Conservation (phyloP, 1,284 basidiomycete genomes). For the Waitea zeae region DNA sequence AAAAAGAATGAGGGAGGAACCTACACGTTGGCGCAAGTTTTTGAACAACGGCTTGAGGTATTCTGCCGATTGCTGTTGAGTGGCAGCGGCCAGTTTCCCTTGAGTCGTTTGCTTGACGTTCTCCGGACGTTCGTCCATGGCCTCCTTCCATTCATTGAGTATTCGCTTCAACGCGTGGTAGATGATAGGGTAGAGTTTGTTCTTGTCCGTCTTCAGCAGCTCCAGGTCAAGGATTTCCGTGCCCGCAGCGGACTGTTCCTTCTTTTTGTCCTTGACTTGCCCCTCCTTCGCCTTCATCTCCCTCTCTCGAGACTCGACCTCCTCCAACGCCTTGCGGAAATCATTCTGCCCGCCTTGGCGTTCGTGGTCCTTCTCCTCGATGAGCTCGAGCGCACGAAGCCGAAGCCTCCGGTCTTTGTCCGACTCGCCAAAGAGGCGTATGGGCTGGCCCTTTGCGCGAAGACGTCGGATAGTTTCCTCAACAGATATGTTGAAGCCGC, state of each 20-base stretch:
- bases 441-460: constrained; percentile 83
- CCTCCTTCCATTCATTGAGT: constrained; percentile 91
- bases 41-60: constrained; percentile 97
- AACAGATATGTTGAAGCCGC: constrained; percentile 85
- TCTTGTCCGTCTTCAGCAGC: constrained; percentile 83
- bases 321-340: constrained; percentile 85
- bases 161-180: constrained; percentile 92
- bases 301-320: constrained; percentile 74
- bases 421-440: constrained; percentile 87
- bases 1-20: background rate
- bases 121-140: constrained; percentile 86
- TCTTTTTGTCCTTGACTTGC: constrained; percentile 28
- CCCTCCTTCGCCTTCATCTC: constrained; percentile 29
- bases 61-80: constrained; percentile 88
- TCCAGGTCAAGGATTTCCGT: constrained; percentile 56
- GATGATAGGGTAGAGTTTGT: constrained; percentile 92
- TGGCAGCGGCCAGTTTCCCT: constrained; percentile 89
- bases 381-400: constrained; percentile 82
- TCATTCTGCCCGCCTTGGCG: constrained; percentile 77
- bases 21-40: constrained; percentile 67
- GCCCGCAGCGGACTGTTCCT: constrained; percentile 38
- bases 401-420: constrained; percentile 88
- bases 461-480: constrained; percentile 84
- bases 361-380: constrained; percentile 75
- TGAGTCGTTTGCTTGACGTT: constrained; percentile 70